Percentiles rank a stretch among this genome's conserved stretches.
These are phyloP conservation scores for Capronia americana DNA, from an alignment of 2,329 filamentous ascomycete species.

Conservation along the genomic window DNA sequence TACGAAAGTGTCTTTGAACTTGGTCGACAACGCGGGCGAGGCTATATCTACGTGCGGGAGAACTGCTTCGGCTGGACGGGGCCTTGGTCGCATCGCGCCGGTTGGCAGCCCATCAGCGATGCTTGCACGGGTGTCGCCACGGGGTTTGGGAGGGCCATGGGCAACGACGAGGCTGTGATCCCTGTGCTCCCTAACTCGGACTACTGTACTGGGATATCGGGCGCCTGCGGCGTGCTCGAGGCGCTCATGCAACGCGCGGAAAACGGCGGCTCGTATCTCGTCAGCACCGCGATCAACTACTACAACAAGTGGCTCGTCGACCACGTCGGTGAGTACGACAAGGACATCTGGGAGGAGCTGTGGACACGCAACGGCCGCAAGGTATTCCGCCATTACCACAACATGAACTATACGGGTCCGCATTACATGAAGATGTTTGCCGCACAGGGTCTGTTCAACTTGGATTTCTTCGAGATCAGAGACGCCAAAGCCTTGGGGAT, in stretches of 20 bases:
- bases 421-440: slow-evolving; percentile 50
- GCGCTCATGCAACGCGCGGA: slow-evolving; percentile 68
- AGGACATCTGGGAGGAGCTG: slow-evolving; percentile 55
- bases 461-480: slow-evolving; percentile 56
- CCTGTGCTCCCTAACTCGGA: slow-evolving; percentile 60
- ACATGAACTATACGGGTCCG: slow-evolving; percentile 53
- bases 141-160: slow-evolving; percentile 46
- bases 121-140: slow-evolving; percentile 47
- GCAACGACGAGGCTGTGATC: slow-evolving; percentile 46
- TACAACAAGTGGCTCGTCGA: slow-evolving; percentile 53
- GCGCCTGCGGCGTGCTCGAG: slow-evolving; percentile 68
- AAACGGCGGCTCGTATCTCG: slow-evolving; percentile 48
- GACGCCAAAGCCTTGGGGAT: slow-evolving; percentile 44
- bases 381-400: slow-evolving; percentile 59
- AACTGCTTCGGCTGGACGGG: slow-evolving; percentile 60
- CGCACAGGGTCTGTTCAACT: slow-evolving; percentile 50
- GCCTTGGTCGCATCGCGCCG: slow-evolving; percentile 52
- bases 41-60: slow-evolving; percentile 57
- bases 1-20: slow-evolving; percentile 49
- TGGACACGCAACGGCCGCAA: slow-evolving; percentile 53
- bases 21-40: slow-evolving; percentile 49
- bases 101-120: slow-evolving; percentile 61
- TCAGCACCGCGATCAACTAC: slow-evolving; percentile 36
- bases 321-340: slow-evolving; percentile 48
- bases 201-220: slow-evolving; percentile 75